A percentile compares a stretch with the other conserved stretches of the same genome.
Evolutionary conservation across 441 rosid genomes (phyloP).

Genomic region (Metrosideros polymorpha): DNA sequence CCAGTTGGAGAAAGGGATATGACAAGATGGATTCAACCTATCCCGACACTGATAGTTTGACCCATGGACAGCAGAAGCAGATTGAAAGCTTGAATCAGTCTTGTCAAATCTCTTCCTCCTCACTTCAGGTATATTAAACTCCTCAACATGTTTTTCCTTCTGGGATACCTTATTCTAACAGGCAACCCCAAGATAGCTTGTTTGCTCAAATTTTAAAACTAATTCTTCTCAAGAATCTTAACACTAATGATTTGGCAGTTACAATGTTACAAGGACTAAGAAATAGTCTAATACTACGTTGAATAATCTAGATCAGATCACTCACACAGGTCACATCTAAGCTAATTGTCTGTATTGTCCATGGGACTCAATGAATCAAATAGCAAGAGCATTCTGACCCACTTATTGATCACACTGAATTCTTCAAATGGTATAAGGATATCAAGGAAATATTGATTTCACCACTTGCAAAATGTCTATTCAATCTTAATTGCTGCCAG

Average conservation of each 20-base stretch:
- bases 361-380: background rate
- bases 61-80: background rate
- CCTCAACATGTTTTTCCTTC: background rate
- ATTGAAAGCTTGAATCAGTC: background rate
- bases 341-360: background rate
- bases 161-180: background rate
- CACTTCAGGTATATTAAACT: background rate
- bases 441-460: background rate
- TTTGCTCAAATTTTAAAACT: background rate
- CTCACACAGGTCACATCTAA: background rate
- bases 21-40: no score
- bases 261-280: background rate
- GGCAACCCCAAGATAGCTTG: background rate
- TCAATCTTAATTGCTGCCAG: background rate
- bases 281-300: background rate
- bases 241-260: background rate
- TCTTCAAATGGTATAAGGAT: background rate
- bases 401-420: background rate
- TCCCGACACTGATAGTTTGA: background rate
- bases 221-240: background rate
- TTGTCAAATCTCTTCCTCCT: background rate
- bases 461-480: background rate
- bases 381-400: background rate
- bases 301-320: background rate
- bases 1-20: accelerated